Base-by-base conservation (phyloP, 1,139 yeast species). In the Taphrina pruni region DNA sequence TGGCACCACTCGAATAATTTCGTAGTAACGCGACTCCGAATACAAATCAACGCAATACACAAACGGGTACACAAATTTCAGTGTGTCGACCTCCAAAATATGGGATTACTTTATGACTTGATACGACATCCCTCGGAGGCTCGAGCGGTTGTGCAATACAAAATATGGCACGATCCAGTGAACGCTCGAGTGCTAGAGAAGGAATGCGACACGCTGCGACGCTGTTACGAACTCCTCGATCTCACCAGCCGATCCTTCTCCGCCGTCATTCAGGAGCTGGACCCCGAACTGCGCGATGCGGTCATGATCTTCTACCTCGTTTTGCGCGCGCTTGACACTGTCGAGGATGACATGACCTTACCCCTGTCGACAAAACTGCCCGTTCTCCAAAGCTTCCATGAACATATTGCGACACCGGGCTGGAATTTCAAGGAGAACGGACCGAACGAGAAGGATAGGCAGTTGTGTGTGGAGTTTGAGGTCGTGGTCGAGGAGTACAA, bases 311-410 rank as follows among this genome's bases (percentile, higher is more conserved):
- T 95, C 79, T 94, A 94, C 79, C 80, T 94, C 72, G 84, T 92
- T 39, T 81, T 94, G 74, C 85, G 99, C 72, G 99, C 97, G 0
- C 84, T 95, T 75, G 99, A 95, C 77, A 95, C 99, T 1, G 84
- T 95, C 70, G 99, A 95, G 78, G 99, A 95, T 79, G 99, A 95
- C 77, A 94, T 93, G 96, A 84, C 94, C 9, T 80, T 95, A 70
- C 87, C 86, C 71, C 87, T 90, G 7, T 83, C 83, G 32, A 76
- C 85, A 71, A 94, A 94, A 79, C 81, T 92, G 38, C 93, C 96
- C 0, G 77, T 93, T 70, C 83, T 95, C 73, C 84, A 95, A 72
- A 75, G 78, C 1, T 95, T 95, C 78, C 83, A 87, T 76, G 79
- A 84, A 45, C 86, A 88, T 73, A 82, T 94, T 73, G 80, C 82